Evolutionary conservation across 129 eudicot species (phyloP), one percentile per base, ranked within the genome.

Genomic region (Flaveria sonorensis): DNA sequence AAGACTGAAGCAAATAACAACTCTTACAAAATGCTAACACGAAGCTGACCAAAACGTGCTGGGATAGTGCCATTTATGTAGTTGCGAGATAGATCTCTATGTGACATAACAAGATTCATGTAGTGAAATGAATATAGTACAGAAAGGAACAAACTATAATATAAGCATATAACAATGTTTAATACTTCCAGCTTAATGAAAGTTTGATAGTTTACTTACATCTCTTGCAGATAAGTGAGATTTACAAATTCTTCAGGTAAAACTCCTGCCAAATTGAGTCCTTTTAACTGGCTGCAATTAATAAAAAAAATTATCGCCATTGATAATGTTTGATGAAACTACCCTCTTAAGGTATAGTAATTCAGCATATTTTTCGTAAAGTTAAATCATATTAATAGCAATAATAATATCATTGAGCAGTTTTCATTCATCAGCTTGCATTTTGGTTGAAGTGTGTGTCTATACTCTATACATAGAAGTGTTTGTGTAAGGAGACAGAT

Each of bases 1-100:
- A 10, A 40, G 28, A 3, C 2, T 48, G 45, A 47, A 66, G 32
- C 12, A 10, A 24, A 36, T 3, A 82, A 62, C 57, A 71, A 39
- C 67, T 80, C 96, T 88, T 84, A 93, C 97, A 93, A 55, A 42
- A 12, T 82, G 30, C 23, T 78, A 59, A 93, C 86, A 61, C 77
- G 92, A 86, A 87, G 84, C 74, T 76, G 89, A 52, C 83, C 71
- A 1, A 87, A 82, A 72, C 73, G 26, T 16, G 77, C 28, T 2
- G 98, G 98, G 71, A 93, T 87, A n/a, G 96, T 66, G 70, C 97
- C 98, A 77, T 79, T 81, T 16, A 93, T 36, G 84, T 87, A 85
- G 86, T 90, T 90, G 28, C 85, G 90, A 55, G 91, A 18, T 18
- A 93, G 83, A 65, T 90, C 98, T 64, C 98, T 93, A 92, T 43